Conservation (phyloP, 192 early-diverging fungal species). For the Backusella luteola region DNA sequence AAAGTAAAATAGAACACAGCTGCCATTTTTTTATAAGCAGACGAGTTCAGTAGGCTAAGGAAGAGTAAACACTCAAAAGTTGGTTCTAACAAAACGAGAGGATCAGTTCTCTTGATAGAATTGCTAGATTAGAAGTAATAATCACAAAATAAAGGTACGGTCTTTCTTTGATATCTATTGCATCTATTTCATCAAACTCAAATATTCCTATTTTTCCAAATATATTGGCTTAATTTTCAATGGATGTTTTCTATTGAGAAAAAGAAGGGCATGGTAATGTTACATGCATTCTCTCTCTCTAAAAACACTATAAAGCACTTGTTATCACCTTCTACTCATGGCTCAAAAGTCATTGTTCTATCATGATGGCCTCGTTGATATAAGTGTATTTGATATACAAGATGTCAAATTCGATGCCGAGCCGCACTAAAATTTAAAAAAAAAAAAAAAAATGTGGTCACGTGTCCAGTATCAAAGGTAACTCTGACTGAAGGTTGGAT, state of each 20-base stretch:
- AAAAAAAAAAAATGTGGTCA: neutral
- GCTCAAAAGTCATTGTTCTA: too few relatives aligned
- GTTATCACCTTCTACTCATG: too few relatives aligned
- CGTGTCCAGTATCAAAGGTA: neutral
- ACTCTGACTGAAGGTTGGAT: neutral
- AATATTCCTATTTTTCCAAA: neutral
- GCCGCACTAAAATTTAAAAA: neutral
- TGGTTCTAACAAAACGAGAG: neutral
- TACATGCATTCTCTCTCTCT: too few relatives aligned
- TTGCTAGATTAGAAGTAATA: neutral
- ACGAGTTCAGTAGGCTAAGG: neutral
- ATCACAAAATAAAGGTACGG: neutral
- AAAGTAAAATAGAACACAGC: neutral
- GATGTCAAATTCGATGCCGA: neutral
- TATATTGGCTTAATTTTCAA: neutral
- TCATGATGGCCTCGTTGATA: too few relatives aligned
- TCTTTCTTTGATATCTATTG: neutral
- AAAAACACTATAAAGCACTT: too few relatives aligned
- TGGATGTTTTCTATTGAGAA: too few relatives aligned
- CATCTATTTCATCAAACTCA: neutral
- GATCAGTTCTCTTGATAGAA: neutral
- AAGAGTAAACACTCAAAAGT: neutral
- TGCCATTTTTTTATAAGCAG: neutral
- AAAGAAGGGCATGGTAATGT: too few relatives aligned
- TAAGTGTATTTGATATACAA: neutral